Percentiles rank a stretch among this genome's conserved stretches.
Conservation (phyloP, 2,329 filamentous ascomycete species). For the Lithohypha guttulata region DNA sequence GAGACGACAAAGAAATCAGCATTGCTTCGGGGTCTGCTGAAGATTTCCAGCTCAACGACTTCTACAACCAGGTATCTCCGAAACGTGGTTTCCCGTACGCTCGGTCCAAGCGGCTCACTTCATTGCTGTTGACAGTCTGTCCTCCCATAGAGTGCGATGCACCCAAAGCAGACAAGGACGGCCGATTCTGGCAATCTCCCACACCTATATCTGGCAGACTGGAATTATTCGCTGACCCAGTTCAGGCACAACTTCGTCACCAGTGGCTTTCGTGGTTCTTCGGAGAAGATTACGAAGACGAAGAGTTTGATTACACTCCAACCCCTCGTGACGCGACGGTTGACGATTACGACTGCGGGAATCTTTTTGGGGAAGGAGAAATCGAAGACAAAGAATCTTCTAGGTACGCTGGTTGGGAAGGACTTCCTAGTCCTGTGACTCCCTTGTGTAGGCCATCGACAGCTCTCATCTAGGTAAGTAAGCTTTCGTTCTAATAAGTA, state of each 20-base stretch:
- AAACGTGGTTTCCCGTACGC: background rate
- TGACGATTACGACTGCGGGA: background rate
- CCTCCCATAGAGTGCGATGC: background rate
- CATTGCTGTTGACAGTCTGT: background rate
- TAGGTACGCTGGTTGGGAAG: background rate
- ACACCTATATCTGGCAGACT: background rate
- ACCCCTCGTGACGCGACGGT: background rate
- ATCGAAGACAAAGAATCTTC: background rate
- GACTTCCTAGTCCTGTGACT: background rate
- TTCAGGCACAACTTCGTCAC: background rate
- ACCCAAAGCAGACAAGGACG: background rate
- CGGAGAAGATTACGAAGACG: background rate
- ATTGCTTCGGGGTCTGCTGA: background rate
- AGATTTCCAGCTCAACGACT: slow-evolving; percentile 7
- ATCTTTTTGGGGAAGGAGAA: too few relatives aligned
- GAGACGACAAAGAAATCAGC: too few relatives aligned
- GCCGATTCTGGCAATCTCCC: background rate
- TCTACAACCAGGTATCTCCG: background rate
- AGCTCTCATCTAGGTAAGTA: too few relatives aligned
- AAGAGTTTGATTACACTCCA: background rate
- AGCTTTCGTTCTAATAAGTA: too few relatives aligned
- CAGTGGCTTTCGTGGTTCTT: background rate
- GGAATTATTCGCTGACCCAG: background rate
- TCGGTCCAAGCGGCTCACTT: background rate
- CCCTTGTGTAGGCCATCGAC: too few relatives aligned